Conservation (phyloP, 1,284 basidiomycete species). For the Taiwanofungus camphoratus region DNA sequence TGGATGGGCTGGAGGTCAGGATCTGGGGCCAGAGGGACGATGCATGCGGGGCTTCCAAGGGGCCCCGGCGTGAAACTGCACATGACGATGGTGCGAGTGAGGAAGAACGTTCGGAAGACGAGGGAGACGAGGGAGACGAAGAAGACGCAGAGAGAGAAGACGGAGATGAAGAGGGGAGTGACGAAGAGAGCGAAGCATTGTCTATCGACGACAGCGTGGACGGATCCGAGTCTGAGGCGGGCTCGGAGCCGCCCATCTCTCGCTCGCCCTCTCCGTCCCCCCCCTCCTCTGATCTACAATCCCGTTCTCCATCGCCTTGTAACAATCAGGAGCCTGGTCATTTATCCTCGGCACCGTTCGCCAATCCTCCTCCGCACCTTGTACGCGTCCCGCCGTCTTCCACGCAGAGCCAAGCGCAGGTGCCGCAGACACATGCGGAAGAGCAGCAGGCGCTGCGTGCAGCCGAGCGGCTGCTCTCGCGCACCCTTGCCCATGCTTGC, state of each 20-base stretch:
- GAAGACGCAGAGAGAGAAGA: conserved; percentile 18
- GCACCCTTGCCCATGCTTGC: conserved; percentile 49
- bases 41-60: conserved; percentile 15
- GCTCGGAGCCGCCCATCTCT: conserved; percentile 20
- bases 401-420: background rate
- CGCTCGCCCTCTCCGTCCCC: conserved; percentile 20
- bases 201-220: conserved; percentile 18
- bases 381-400: background rate
- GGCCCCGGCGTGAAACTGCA: conserved; percentile 1
- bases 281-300: conserved; percentile 12
- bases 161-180: conserved; percentile 19
- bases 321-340: too few species aligned
- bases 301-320: conserved; percentile 11
- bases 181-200: conserved; percentile 17
- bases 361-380: background rate
- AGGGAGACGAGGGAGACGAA: conserved; percentile 15
- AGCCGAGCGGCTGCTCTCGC: conserved; percentile 57
- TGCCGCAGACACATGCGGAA: conserved; percentile 29
- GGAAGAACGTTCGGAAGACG: conserved; percentile 18
- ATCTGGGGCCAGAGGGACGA: conserved; percentile 46
- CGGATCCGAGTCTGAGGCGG: conserved; percentile 13
- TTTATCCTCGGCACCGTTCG: background rate
- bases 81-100: conserved; percentile 7
- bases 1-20: conserved; percentile 57
- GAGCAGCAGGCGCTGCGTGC: conserved; percentile 43